Conservation (phyloP, 2,329 filamentous ascomycete species). For the Pseudogymnoascus sp. region DNA sequence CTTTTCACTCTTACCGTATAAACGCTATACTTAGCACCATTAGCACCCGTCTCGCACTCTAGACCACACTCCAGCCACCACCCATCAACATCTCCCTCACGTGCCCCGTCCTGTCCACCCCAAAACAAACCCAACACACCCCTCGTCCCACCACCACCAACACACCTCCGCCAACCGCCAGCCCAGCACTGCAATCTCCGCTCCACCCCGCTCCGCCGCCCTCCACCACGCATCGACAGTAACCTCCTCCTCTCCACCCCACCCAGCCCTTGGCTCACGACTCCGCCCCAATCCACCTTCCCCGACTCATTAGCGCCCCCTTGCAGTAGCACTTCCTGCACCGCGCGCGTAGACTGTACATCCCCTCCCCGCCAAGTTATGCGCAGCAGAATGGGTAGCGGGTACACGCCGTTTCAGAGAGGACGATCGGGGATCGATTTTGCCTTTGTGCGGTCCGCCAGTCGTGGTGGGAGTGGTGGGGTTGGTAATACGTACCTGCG, state of each 20-base stretch:
- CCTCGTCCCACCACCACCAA: slow-evolving; percentile 25
- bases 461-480: not conserved
- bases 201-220: slow-evolving; percentile 46
- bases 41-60: not conserved
- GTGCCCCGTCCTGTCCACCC: not conserved
- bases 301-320: slow-evolving; percentile 53
- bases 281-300: slow-evolving; percentile 51
- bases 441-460: not conserved
- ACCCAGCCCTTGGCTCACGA: slow-evolving; percentile 42
- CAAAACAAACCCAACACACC: not conserved
- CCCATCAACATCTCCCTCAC: not conserved
- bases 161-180: slow-evolving; percentile 44
- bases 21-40: not conserved
- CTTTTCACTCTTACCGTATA: not conserved
- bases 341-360: slow-evolving; percentile 36
- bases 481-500: not conserved
- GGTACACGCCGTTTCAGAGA: not conserved
- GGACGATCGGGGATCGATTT: not conserved
- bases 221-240: slow-evolving; percentile 36
- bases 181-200: slow-evolving; percentile 46
- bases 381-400: slow-evolving; percentile 30
- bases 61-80: not conserved
- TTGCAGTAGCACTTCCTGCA: slow-evolving; percentile 39
- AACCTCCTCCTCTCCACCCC: slow-evolving; percentile 37
- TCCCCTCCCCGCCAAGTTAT: slow-evolving; percentile 37